Evolutionary conservation across 225 moss, liverwort and hornwort genomes (phyloP), one percentile per base, ranked within the genome.

Genomic region (Climacium dendroides): DNA sequence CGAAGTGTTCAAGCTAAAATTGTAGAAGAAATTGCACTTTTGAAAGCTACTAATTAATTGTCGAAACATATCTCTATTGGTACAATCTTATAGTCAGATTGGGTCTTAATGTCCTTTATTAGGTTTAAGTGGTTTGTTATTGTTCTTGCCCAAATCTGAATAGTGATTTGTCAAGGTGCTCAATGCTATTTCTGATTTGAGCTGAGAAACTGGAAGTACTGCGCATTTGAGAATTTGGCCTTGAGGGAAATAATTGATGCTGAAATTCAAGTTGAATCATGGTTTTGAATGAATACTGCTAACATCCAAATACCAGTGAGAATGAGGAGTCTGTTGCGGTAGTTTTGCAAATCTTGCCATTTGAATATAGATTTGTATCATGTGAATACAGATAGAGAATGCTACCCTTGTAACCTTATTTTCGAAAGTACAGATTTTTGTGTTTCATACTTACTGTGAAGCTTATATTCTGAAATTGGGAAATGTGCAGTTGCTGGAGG

Each of bases 401-500:
- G 23, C 2, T 7, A 43, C 34, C 32, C 8, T 32, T 41, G 23
- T 0, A 55, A 16, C 5, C 1, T 4, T 1, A 20, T 45, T 18
- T 13, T 45, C 17, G 23, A 25, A 5, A 3, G 25, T 17, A 30
- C 4, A 83, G 1, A 45, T 15, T 30, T 34, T 72, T 58, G 25
- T 17, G 23, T 12, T 26, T 11, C 25, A 1, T 64, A 24, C 11
- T 37, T 28, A 14, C 17, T 18, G 19, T 37, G 13, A n/a, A 25
- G n/a, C 24, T 65, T 28, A 28, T 19, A 13, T 50, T 13, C 7
- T 85, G 60, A 53, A 64, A 28, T 26, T 43, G 84, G 37, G n/a
- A n/a, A n/a, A 32, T 81, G 59, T 86, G 77, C 90, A 97, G 96
- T 30, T 91, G 72, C 72, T 98, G 84, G 95, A 90, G 64, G 87